A percentile compares a stretch with the other conserved stretches of the same genome.
These are phyloP conservation scores for Parathielavia appendiculata DNA, from an alignment of 495 filamentous ascomycete species.

Conservation along the genomic window DNA sequence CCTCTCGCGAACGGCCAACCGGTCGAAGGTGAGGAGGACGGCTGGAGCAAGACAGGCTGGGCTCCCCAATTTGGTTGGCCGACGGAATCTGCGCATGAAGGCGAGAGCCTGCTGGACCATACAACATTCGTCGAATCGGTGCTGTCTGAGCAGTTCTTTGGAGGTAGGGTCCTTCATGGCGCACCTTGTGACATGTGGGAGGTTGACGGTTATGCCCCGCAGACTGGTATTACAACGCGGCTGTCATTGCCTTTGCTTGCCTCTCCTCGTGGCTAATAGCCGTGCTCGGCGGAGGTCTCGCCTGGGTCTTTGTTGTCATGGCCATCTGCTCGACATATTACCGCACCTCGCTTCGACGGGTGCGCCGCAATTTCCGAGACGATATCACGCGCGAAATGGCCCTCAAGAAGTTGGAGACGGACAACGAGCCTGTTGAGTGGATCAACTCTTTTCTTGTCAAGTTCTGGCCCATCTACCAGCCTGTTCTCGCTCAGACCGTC, in stretches of 20 bases:
- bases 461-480: slow-evolving; percentile 98
- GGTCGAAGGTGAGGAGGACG: slow-evolving; percentile 54
- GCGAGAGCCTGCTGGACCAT: slow-evolving; percentile 74
- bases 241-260: slow-evolving; percentile 86
- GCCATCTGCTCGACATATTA: slow-evolving; percentile 91
- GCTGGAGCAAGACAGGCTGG: slow-evolving; percentile 76
- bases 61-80: slow-evolving; percentile 72
- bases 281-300: slow-evolving; percentile 81
- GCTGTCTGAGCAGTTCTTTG: slow-evolving; percentile 85
- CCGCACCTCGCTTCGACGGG: slow-evolving; percentile 86
- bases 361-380: slow-evolving; percentile 93
- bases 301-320: slow-evolving; percentile 91
- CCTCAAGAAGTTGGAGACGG: slow-evolving; percentile 82
- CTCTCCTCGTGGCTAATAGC: slow-evolving; percentile 86
- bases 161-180: slow-evolving; percentile 51
- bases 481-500: slow-evolving; percentile 84
- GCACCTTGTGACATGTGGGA: background rate
- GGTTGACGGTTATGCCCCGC: slow-evolving; percentile 11
- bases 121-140: slow-evolving; percentile 79
- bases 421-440: slow-evolving; percentile 94
- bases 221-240: slow-evolving; percentile 99
- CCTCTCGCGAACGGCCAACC: slow-evolving; percentile 39
- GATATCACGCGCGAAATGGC: slow-evolving; percentile 91
- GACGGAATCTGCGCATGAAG: slow-evolving; percentile 45
- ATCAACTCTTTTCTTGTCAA: slow-evolving; percentile 98